phyloP scores from a whole-genome alignment of 768 basidiomycete species.

The Pisolithus sp. region DNA sequence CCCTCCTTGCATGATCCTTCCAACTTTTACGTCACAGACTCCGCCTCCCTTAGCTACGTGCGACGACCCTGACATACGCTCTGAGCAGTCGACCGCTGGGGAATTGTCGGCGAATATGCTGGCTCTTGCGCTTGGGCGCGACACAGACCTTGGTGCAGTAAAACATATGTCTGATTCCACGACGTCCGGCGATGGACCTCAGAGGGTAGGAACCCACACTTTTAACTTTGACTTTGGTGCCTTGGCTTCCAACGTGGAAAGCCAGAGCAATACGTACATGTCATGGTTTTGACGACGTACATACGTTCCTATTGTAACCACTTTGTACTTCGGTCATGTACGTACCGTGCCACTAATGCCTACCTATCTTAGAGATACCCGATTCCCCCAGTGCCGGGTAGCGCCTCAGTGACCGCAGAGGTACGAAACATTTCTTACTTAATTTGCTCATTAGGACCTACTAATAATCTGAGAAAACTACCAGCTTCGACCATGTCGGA shows the following conservation, averaged over 20 bases:
- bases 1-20: slow-evolving; percentile 17
- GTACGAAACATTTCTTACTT: too few relatives aligned
- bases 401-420: too few relatives aligned
- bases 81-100: slow-evolving; percentile 15
- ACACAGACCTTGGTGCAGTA: slow-evolving; percentile 20
- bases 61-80: slow-evolving; percentile 14
- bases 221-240: slow-evolving; percentile 63
- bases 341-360: neutral
- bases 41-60: slow-evolving; percentile 5
- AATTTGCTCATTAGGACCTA: too few relatives aligned
- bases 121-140: slow-evolving; percentile 23
- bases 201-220: slow-evolving; percentile 45
- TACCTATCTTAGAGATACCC: too few relatives aligned
- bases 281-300: slow-evolving; percentile 48
- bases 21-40: slow-evolving; percentile 18
- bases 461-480: too few relatives aligned
- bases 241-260: slow-evolving; percentile 46
- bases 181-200: slow-evolving; percentile 18
- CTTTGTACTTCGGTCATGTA: neutral
- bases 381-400: too few relatives aligned
- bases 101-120: slow-evolving; percentile 30
- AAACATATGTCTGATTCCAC: slow-evolving; percentile 14
- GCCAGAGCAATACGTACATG: slow-evolving; percentile 54
- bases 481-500: too few relatives aligned
- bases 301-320: neutral